Base-by-base conservation (phyloP, 2,329 filamentous ascomycete genomes). In the Cytospora mali region DNA sequence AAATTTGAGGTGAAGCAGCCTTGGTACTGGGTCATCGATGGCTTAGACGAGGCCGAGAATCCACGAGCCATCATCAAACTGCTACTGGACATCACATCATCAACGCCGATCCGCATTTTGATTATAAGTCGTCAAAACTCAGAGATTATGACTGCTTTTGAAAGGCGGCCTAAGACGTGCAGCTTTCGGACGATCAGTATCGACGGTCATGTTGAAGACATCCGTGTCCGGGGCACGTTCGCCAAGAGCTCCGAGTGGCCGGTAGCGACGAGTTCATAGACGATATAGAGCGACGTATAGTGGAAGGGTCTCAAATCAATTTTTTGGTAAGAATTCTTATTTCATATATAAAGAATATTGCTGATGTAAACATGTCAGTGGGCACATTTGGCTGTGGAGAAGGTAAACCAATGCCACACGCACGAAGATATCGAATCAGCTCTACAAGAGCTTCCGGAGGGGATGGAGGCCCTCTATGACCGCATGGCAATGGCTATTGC, bases 11-110 rank as follows among this genome's bases (percentile, higher is more conserved):
- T 14, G 25, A 18, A 46, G 21, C 16, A 42, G 18, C 56, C 46
- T 7, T 16, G 23, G 21, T 53, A 59, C 18, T 59, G 56, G 56
- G 16, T 59, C 1, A 53, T 59, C 7, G 56, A 59, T 16, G 48
- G 46, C 11, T 21, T 59, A 18, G 56, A 59, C 10, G 56, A 59
- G 11, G 23, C 31, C 10, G 48, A 59, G 4, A 27, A n/a, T 16
- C 29, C 46, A 0, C 16, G 48, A 11, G 28, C 4, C 9, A 14
- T 50, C 27, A 35, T 59, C 46, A 28, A 39, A 28, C 6, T 51
- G 21, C 33, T 59, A 9, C 31, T 51, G 46, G 55, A 58, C 10
- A 6, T 51, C 6, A 11, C 39, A 14, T 14, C 25, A 2, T 5
- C 13, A 7, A 6, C 35, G 28, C 27, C 29, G 9, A 58, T 58